Evolutionary conservation across 208 protist species (phyloP), one percentile per base, ranked within the genome.

Genomic region (Wallacemonas sp.): DNA sequence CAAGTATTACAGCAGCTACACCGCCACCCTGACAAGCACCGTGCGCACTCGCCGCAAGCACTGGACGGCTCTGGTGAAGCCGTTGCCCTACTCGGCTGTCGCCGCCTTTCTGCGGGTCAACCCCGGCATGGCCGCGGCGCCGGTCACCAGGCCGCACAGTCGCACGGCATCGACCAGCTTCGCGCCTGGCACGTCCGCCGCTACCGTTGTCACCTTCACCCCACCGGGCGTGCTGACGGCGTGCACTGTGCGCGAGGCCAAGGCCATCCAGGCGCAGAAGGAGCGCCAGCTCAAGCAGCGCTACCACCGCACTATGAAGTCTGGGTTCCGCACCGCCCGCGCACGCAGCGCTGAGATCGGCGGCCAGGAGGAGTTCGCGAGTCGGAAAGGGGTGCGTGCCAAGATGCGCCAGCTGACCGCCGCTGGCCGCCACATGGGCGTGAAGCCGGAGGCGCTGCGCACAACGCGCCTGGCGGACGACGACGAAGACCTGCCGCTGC

Each of bases 1-100:
- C 39, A 78, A 79, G 50, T 92, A 92, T 71, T 83, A 91, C 78
- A 81, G 85, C 13, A 41, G 64, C 26, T 94, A 91, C 73, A 77
- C 70, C 2, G 64, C 59, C 30, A 73, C 50, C 15, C 44, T 79
- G 50, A 79, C 73, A 0, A 13, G 21, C 10, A 53, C 71, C 19
- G 73, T 79, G 63, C 74, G 76, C 21, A 62, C 89, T 41, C 83
- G 89, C n/a, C 78, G 89, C 2, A 78, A 82, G 71, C 83, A 81
- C 21, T 94, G 85, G 85, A 78, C 84, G 37, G 78, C 77, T 12
- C 46, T 84, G 42, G 41, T 91, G 29, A 70, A 71, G 60, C 67
- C 76, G 38, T 68, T 83, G 46, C 77, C 78, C 2, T 70, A 81
- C 60, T 87, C 81, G 6, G 68, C 67, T 30, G 60, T 91, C 15